A percentile compares a stretch with the other conserved stretches of the same genome.
Evolutionary conservation across 2,329 filamentous ascomycete genomes (phyloP).

Genomic region (Claviceps fusiformis): DNA sequence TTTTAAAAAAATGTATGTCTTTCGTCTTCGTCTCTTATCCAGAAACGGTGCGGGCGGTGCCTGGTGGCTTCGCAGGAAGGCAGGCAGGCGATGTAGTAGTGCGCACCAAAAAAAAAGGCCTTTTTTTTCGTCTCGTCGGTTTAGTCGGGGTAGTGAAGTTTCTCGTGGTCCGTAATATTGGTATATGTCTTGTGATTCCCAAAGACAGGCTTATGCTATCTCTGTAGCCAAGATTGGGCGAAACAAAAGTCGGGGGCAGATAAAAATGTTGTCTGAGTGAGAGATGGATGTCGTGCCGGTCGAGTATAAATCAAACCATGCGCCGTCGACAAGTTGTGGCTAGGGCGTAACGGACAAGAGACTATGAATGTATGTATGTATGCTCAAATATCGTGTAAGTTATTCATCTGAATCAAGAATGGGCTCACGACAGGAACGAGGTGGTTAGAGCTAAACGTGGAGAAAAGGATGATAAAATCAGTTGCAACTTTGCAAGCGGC

Average conservation of each 20-base stretch:
- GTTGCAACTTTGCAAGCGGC: too few relatives aligned
- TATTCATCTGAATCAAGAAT: too few relatives aligned
- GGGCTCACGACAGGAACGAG: too few relatives aligned
- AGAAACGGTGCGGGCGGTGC: neutral
- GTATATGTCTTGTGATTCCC: too few relatives aligned
- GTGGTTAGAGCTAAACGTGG: too few relatives aligned
- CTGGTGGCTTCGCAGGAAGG: neutral
- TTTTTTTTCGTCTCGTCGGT: too few relatives aligned
- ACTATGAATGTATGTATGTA: neutral
- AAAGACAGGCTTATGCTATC: too few relatives aligned
- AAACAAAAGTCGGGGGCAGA: neutral
- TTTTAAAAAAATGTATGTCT: neutral
- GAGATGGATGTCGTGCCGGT: neutral
- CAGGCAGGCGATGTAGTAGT: neutral
- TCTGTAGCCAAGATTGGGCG: neutral
- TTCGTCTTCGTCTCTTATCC: neutral
- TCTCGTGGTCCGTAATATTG: too few relatives aligned
- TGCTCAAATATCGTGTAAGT: too few relatives aligned
- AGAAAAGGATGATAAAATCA: too few relatives aligned
- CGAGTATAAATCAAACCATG: neutral
- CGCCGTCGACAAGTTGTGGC: neutral
- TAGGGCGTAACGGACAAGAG: neutral
- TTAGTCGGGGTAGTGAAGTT: too few relatives aligned
- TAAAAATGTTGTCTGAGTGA: neutral
- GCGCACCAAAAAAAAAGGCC: too few relatives aligned